Evolutionary conservation across 1,284 basidiomycete species (phyloP).

Genomic region (Sanghuangporus baumii): DNA sequence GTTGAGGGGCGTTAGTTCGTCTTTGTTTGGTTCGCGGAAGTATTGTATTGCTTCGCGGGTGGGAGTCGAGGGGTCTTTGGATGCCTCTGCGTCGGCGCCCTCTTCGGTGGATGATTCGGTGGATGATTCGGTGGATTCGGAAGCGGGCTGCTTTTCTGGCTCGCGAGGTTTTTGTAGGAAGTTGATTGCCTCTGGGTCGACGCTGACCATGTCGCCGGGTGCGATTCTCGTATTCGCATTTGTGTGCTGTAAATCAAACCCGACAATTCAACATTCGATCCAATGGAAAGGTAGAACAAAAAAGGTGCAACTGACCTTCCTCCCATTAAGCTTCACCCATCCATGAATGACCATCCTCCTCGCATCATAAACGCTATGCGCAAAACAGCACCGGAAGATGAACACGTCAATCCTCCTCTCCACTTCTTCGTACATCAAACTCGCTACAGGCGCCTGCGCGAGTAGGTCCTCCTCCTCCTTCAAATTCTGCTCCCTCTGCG

Average conservation of each 20-base stretch:
- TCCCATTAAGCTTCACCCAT: constrained; percentile 86
- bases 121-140: constrained; percentile 14
- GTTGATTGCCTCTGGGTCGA: constrained; percentile 77
- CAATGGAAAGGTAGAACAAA: constrained; percentile 2
- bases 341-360: constrained; percentile 84
- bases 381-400: constrained; percentile 90
- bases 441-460: constrained; percentile 75
- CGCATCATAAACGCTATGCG: constrained; percentile 87
- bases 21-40: neutral
- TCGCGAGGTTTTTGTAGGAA: constrained; percentile 52
- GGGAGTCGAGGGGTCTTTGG: neutral
- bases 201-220: constrained; percentile 91
- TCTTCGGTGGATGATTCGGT: constrained; percentile 15
- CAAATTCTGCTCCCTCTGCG: constrained; percentile 41
- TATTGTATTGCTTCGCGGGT: neutral
- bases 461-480: constrained; percentile 52
- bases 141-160: constrained; percentile 9
- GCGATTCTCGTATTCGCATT: constrained; percentile 89
- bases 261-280: neutral
- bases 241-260: constrained; percentile 50
- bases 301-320: constrained; percentile 49
- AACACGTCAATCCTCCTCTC: constrained; percentile 92
- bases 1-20: constrained; percentile 68
- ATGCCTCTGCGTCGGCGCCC: constrained; percentile 16
- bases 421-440: constrained; percentile 90